Evolutionary conservation across 129 eudicot species (phyloP).

Genomic region (Oenanthe sinensis): DNA sequence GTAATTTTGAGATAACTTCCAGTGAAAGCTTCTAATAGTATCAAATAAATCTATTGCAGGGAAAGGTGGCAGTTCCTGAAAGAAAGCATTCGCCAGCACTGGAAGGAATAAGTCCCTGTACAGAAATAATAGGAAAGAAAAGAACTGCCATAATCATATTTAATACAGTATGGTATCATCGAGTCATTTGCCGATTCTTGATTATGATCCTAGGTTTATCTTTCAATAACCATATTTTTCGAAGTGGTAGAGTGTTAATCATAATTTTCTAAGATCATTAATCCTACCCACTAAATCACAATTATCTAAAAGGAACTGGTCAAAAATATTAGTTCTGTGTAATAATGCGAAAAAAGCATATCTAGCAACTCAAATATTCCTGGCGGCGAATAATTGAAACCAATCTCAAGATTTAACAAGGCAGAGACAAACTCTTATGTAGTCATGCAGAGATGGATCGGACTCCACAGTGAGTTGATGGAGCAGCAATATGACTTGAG

Average conservation of each 20-base stretch:
- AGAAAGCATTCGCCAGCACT: neutral
- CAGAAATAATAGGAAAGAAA: neutral
- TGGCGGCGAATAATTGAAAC: neutral
- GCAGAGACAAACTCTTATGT: constrained; percentile 56
- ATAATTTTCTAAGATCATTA: neutral
- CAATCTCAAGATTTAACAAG: neutral
- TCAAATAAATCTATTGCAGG: constrained; percentile 59
- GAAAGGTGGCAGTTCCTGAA: constrained; percentile 82
- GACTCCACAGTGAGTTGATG: constrained; percentile 67
- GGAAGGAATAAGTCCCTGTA: neutral
- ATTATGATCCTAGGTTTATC: neutral
- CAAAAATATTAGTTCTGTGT: neutral
- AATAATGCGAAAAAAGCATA: neutral
- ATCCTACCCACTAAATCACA: neutral
- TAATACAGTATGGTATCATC: neutral
- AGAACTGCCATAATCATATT: neutral
- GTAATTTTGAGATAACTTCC: constrained; percentile 51
- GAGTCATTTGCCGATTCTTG: neutral
- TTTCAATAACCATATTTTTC: neutral
- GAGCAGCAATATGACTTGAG: constrained; percentile 65
- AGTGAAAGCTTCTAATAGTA: constrained; percentile 49
- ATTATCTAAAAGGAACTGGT: neutral
- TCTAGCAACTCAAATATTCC: neutral
- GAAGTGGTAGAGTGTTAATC: neutral
- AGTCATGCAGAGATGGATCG: constrained; percentile 70